phyloP scores from a whole-genome alignment of 768 basidiomycete genomes.

The Trametes cingulata region DNA sequence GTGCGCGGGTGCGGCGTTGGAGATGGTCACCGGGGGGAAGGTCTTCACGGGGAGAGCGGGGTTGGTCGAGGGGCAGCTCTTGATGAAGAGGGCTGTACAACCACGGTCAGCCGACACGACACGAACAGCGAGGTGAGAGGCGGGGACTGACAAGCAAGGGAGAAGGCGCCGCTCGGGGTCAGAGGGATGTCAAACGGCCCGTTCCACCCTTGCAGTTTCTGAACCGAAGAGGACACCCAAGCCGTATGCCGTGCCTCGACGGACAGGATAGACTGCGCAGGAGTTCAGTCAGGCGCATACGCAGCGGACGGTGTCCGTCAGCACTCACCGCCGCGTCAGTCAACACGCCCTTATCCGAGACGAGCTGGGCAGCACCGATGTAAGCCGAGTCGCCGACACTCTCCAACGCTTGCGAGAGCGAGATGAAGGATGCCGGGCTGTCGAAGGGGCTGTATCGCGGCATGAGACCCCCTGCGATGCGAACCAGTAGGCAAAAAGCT shows the following conservation, averaged over 20 bases:
- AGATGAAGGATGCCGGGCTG: conserved; percentile 44
- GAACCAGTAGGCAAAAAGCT: conserved; percentile 19
- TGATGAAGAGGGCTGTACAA: conserved; percentile 44
- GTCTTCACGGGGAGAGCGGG: conserved; percentile 47
- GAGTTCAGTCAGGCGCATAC: background rate
- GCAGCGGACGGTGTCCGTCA: background rate
- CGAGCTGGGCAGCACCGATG: conserved; percentile 53
- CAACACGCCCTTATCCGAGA: conserved; percentile 46
- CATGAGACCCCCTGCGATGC: background rate
- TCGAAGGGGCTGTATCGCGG: conserved; percentile 39
- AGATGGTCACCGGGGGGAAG: conserved; percentile 45
- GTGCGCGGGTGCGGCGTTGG: conserved; percentile 33
- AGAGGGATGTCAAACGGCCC: conserved; percentile 44
- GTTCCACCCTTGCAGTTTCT: conserved; percentile 45
- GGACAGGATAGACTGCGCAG: conserved; percentile 47
- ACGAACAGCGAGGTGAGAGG: background rate
- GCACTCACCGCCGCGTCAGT: conserved; percentile 48
- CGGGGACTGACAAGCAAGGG: conserved; percentile 36
- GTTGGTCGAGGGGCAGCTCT: conserved; percentile 49
- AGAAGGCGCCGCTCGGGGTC: conserved; percentile 43
- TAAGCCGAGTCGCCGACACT: conserved; percentile 57
- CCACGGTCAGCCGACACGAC: background rate
- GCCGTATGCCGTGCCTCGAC: conserved; percentile 54
- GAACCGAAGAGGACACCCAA: conserved; percentile 46
- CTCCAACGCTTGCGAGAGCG: conserved; percentile 49